These are phyloP conservation scores for Panus rudis DNA, from an alignment of 768 basidiomycete genomes.

Conservation along the genomic window DNA sequence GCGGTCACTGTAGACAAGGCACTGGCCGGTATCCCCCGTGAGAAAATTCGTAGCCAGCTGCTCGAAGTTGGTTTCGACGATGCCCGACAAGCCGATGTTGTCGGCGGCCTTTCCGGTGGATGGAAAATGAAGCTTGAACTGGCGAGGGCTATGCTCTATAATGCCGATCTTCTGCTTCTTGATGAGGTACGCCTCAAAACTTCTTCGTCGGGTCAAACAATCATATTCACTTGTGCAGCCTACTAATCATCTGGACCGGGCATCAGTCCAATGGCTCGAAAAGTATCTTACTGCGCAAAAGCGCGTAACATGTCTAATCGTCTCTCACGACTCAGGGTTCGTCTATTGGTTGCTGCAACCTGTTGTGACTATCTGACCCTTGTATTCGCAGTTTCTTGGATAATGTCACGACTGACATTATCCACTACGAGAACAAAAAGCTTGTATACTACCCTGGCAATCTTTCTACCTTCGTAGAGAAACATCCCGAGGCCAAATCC, in stretches of 20 bases:
- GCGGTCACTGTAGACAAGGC: conserved; percentile 48
- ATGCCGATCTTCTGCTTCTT: conserved; percentile 78
- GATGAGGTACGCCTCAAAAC: conserved; percentile 53
- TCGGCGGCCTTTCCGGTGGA: conserved; percentile 89
- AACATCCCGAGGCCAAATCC: conserved; percentile 88
- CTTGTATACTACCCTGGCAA: conserved; percentile 93
- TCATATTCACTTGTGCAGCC: conserved; percentile 41
- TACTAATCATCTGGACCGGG: conserved; percentile 84
- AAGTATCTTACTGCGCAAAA: conserved; percentile 76
- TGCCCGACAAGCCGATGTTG: conserved; percentile 72
- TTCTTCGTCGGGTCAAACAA: conserved; percentile 7
- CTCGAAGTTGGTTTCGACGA: conserved; percentile 89
- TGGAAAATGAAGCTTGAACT: conserved; percentile 99
- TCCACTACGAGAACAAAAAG: conserved; percentile 96
- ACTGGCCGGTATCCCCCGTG: conserved; percentile 51
- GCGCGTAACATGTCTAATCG: conserved; percentile 83
- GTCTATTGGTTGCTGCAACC: conserved; percentile 24
- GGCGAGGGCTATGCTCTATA: conserved; percentile 93
- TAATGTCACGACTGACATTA: conserved; percentile 92
- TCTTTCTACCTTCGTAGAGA: conserved; percentile 81
- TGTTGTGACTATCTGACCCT: no score
- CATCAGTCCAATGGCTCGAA: conserved; percentile 89
- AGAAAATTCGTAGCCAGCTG: conserved; percentile 74
- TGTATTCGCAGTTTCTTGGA: conserved; percentile 71
- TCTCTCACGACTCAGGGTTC: conserved; percentile 95